phyloP scores from a whole-genome alignment of 1,284 basidiomycete species.

The Trametes hirsuta region DNA sequence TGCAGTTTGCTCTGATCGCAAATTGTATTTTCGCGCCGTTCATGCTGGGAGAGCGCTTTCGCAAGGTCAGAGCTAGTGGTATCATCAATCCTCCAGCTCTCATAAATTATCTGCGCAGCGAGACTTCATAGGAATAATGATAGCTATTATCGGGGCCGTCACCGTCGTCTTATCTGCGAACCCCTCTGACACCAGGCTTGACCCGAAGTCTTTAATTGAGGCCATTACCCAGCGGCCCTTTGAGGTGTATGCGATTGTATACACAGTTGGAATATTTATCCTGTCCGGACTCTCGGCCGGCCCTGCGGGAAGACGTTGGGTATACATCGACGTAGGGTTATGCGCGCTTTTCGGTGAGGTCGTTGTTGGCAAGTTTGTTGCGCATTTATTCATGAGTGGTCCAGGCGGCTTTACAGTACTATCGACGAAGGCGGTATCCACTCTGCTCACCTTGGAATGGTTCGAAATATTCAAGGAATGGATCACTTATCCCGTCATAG shows the following conservation, averaged over 20 bases:
- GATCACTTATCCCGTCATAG: slow-evolving; percentile 79
- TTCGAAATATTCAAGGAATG: slow-evolving; percentile 73
- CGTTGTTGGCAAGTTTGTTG: neutral
- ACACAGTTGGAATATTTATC: slow-evolving; percentile 56
- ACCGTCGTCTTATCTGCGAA: slow-evolving; percentile 90
- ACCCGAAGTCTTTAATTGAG: slow-evolving; percentile 67
- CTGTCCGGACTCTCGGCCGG: slow-evolving; percentile 68
- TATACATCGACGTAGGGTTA: slow-evolving; percentile 87
- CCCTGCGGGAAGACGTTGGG: slow-evolving; percentile 63
- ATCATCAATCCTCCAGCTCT: neutral
- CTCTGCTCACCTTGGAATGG: slow-evolving; percentile 79
- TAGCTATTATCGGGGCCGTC: slow-evolving; percentile 84
- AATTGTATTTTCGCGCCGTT: slow-evolving; percentile 95
- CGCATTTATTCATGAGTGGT: slow-evolving; percentile 4
- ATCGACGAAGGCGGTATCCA: slow-evolving; percentile 91
- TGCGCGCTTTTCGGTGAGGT: slow-evolving; percentile 83
- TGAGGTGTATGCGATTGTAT: slow-evolving; percentile 72
- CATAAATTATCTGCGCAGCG: slow-evolving; percentile 40
- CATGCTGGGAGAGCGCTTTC: slow-evolving; percentile 80
- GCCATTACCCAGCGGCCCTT: slow-evolving; percentile 78
- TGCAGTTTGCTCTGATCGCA: slow-evolving; percentile 85
- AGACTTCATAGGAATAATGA: slow-evolving; percentile 86
- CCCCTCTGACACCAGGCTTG: slow-evolving; percentile 69
- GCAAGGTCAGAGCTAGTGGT: slow-evolving; percentile 49
- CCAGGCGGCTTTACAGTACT: slow-evolving; percentile 93